Evolutionary conservation across 306 rosid genomes (phyloP).

Genomic region (Fragaria vesca): DNA sequence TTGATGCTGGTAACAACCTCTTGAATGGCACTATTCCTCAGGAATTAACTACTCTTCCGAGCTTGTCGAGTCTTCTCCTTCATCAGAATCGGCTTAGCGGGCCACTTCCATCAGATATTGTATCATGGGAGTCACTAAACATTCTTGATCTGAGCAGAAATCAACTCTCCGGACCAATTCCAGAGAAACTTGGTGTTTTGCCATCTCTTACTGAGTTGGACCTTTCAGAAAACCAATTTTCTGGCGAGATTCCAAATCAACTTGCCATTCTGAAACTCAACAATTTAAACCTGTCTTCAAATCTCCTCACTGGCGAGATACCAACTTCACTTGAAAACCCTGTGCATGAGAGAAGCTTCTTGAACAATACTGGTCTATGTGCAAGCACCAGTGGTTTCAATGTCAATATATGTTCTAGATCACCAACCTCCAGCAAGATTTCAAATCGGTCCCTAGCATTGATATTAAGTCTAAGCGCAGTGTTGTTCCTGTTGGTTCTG

Average conservation of each 20-base stretch:
- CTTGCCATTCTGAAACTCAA: slow-evolving; percentile 12
- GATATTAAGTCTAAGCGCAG: slow-evolving; percentile 35
- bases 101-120: slow-evolving; percentile 39
- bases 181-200: slow-evolving; percentile 34
- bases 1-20: slow-evolving; percentile 49
- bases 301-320: slow-evolving; percentile 51
- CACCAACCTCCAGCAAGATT: slow-evolving; percentile 30
- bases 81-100: slow-evolving; percentile 52
- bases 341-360: slow-evolving; percentile 50
- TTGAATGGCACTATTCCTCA: slow-evolving; percentile 56
- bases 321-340: slow-evolving; percentile 44
- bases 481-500: slow-evolving; percentile 19
- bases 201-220: slow-evolving; percentile 47
- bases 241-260: slow-evolving; percentile 56
- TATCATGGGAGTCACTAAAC: slow-evolving; percentile 44
- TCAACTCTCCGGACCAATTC: slow-evolving; percentile 52
- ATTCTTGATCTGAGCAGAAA: slow-evolving; percentile 47
- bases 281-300: slow-evolving; percentile 48
- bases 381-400: slow-evolving; percentile 29
- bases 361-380: slow-evolving; percentile 68
- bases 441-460: slow-evolving; percentile 45
- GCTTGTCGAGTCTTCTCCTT: slow-evolving; percentile 35
- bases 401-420: slow-evolving; percentile 35
- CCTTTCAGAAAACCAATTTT: slow-evolving; percentile 61
- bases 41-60: slow-evolving; percentile 46